Evolutionary conservation across 148 eudicot species (phyloP).

Genomic region (Tetragonia tetragonoides): DNA sequence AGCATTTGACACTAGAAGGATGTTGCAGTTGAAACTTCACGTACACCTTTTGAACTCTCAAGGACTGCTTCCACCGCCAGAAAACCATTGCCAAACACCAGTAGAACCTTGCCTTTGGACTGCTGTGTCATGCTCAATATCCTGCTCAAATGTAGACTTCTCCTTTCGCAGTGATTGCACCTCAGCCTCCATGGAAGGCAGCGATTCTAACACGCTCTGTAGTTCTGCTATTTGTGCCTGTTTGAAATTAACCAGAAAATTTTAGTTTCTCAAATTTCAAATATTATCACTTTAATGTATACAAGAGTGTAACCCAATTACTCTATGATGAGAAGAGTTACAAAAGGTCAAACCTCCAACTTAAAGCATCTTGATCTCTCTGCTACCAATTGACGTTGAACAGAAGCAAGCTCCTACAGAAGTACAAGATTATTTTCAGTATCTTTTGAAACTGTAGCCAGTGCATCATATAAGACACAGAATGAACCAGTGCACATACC

Average conservation of each 20-base stretch:
- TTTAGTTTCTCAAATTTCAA: background rate
- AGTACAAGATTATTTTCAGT: constrained; percentile 17
- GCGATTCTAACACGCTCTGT: constrained; percentile 54
- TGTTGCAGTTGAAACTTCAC: background rate
- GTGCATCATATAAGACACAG: background rate
- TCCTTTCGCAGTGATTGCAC: constrained; percentile 63
- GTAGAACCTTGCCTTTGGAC: constrained; percentile 55
- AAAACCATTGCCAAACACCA: constrained; percentile 85
- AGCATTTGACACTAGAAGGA: background rate
- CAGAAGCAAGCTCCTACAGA: constrained; percentile 78
- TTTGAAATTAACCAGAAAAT: background rate
- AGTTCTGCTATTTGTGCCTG: constrained; percentile 94
- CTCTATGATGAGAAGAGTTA: background rate
- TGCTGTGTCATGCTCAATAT: constrained; percentile 43
- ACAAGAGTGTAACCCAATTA: background rate
- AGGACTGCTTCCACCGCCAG: constrained; percentile 36
- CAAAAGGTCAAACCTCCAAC: constrained; percentile 60
- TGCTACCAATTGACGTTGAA: constrained; percentile 73
- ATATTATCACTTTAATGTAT: background rate
- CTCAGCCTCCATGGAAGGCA: constrained; percentile 77
- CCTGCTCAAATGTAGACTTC: constrained; percentile 62
- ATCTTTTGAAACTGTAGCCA: constrained; percentile 4
- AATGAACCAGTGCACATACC: constrained; percentile 38
- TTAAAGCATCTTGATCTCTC: constrained; percentile 95
- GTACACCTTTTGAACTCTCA: constrained; percentile 12